Percentiles rank a stretch among this genome's conserved stretches.
phyloP scores from a whole-genome alignment of 106 monocot genomes.

The Cymbidium sinense region DNA sequence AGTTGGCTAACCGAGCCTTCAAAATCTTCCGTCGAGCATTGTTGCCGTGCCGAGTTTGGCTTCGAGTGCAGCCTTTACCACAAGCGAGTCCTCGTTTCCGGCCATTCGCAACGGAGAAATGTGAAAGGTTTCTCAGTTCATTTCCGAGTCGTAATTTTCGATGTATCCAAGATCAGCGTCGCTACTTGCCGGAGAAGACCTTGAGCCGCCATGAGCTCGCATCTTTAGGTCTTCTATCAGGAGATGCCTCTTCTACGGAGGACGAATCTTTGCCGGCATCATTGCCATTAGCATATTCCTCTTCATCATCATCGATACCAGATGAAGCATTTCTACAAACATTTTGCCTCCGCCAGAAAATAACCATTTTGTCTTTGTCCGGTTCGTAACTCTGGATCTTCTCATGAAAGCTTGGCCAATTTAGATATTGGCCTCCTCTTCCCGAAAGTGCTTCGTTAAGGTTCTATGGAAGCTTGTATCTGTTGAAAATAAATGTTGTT shows the following conservation, averaged over 20 bases:
- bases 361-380: conserved; percentile 26
- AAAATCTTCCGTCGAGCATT: conserved; percentile 48
- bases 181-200: no score
- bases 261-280: conserved; percentile 52
- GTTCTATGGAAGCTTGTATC: conserved; percentile 96
- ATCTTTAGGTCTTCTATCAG: conserved; percentile 63
- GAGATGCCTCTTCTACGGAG: conserved; percentile 65
- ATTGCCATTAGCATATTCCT: conserved; percentile 53
- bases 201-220: conserved; percentile 41
- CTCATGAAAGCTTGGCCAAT: conserved; percentile 27
- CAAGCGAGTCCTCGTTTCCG: conserved; percentile 71
- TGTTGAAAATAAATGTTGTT: conserved; percentile 3
- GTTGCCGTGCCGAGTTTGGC: conserved; percentile 86
- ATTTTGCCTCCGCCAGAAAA: conserved; percentile 35
- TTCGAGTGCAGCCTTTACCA: conserved; percentile 86
- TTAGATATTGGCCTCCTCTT: conserved; percentile 44
- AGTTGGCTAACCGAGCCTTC: conserved; percentile 61
- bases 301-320: conserved; percentile 72
- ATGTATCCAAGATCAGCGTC: conserved; percentile 31
- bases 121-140: conserved; percentile 26
- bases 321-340: conserved; percentile 18
- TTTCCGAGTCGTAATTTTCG: conserved; percentile 46
- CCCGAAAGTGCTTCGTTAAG: conserved; percentile 77
- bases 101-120: conserved; percentile 44
- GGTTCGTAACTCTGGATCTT: conserved; percentile 23